phyloP scores from a whole-genome alignment of 2,329 filamentous ascomycete genomes.

The Ceratocystis huliohia region DNA sequence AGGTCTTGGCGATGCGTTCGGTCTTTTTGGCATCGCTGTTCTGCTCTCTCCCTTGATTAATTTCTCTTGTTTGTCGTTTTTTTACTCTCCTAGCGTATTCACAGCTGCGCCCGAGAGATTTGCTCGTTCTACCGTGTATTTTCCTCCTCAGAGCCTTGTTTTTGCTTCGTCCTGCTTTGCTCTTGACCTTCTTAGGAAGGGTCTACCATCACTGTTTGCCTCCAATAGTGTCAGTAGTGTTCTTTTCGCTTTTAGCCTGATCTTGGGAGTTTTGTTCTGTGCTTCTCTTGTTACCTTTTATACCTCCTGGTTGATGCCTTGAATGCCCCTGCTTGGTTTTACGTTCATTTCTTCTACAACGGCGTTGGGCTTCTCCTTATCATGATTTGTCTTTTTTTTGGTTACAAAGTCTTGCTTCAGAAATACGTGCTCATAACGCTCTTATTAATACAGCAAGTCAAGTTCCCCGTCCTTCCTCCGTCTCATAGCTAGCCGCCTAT shows the following conservation, averaged over 20 bases:
- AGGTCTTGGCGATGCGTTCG: background rate
- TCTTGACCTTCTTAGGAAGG: background rate
- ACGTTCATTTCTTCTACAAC: background rate
- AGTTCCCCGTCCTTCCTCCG: background rate
- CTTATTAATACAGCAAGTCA: background rate
- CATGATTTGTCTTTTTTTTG: background rate
- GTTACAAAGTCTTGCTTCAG: background rate
- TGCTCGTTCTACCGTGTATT: constrained; percentile 11
- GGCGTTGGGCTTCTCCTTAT: background rate
- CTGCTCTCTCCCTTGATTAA: background rate
- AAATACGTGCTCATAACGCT: background rate
- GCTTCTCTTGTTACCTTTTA: background rate
- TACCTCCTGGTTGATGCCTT: background rate
- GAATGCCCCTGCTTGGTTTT: background rate
- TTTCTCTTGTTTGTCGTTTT: background rate
- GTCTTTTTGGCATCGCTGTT: background rate
- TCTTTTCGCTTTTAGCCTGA: background rate
- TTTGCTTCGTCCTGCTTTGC: background rate
- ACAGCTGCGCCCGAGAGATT: background rate
- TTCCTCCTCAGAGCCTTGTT: constrained; percentile 12
- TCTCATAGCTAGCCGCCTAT: background rate
- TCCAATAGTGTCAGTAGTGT: background rate
- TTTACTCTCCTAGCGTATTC: background rate
- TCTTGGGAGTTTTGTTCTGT: background rate
- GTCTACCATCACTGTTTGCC: background rate